phyloP scores from a whole-genome alignment of 495 filamentous ascomycete species.

The Aspergillus diversus region DNA sequence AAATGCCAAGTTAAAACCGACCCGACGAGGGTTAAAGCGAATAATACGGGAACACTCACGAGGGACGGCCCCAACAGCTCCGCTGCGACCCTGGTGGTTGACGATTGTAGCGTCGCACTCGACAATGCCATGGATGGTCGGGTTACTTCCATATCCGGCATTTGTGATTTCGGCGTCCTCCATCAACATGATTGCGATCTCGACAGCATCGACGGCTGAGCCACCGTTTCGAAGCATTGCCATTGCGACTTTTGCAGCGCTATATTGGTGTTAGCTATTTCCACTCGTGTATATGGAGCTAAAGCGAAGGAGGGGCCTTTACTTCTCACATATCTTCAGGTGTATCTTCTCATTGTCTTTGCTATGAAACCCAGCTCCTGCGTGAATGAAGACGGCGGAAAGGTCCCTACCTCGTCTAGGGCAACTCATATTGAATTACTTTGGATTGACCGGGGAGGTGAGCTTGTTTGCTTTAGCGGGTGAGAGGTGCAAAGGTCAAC shows the following conservation, averaged over 20 bases:
- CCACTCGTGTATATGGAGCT: neutral
- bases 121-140: slow-evolving; percentile 85
- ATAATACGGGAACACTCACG: slow-evolving; percentile 58
- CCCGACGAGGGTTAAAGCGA: neutral
- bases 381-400: slow-evolving; percentile 89
- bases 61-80: slow-evolving; percentile 85
- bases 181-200: slow-evolving; percentile 81
- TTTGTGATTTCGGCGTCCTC: slow-evolving; percentile 97
- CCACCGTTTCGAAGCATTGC: slow-evolving; percentile 74
- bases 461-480: neutral
- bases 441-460: neutral
- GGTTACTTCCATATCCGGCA: slow-evolving; percentile 92
- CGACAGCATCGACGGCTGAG: slow-evolving; percentile 86
- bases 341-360: slow-evolving; percentile 79
- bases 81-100: slow-evolving; percentile 87
- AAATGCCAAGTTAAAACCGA: slow-evolving; percentile 10
- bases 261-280: slow-evolving; percentile 38
- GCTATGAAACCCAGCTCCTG: slow-evolving; percentile 94
- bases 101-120: slow-evolving; percentile 94
- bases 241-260: slow-evolving; percentile 82
- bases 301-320: slow-evolving; percentile 39
- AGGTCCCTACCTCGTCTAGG: slow-evolving; percentile 44
- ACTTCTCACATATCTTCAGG: slow-evolving; percentile 85
- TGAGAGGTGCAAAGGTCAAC: neutral
- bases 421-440: slow-evolving; percentile 30